Conservation (phyloP, 805 yeast genomes). For the Sungouiella blattae region DNA sequence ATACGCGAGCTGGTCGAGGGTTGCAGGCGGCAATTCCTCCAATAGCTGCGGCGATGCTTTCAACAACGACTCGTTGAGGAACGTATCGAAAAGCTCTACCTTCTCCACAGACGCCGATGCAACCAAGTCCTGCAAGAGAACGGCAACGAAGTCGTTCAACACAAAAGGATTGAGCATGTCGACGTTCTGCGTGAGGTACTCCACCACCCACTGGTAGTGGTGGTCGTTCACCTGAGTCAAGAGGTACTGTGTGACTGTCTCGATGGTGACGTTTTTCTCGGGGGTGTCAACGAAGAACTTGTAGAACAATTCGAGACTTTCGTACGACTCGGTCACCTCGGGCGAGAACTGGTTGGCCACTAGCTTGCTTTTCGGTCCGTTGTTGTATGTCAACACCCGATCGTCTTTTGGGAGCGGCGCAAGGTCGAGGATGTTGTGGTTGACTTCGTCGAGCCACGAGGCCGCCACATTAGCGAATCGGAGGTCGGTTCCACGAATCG, state of each 20-base stretch:
- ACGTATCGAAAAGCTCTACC: conserved; percentile 9
- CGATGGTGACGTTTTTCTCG: conserved; percentile 3
- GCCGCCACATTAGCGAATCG: conserved; percentile 22
- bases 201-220: conserved; percentile 11
- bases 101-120: conserved; percentile 9
- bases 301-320: conserved; percentile 4
- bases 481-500: conserved; percentile 8
- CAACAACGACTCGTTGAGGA: conserved; percentile 6
- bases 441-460: conserved; percentile 29
- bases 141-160: conserved; percentile 10
- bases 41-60: conserved; percentile 12
- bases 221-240: conserved; percentile 10
- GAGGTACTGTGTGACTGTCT: conserved; percentile 12
- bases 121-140: conserved; percentile 12
- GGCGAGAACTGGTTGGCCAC: conserved; percentile 2
- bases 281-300: conserved; percentile 1
- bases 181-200: conserved; percentile 9
- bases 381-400: conserved; percentile 12
- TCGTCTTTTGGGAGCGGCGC: conserved; percentile 10
- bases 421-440: conserved; percentile 17
- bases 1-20: conserved; percentile 23
- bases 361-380: conserved; percentile 3
- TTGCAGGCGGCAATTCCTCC: conserved; percentile 14
- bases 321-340: conserved; percentile 2
- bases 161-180: conserved; percentile 10